Percentiles rank a stretch among this genome's conserved stretches.
Conservation (phyloP, 1,139 yeast genomes). For the Candida labiduridarum region DNA sequence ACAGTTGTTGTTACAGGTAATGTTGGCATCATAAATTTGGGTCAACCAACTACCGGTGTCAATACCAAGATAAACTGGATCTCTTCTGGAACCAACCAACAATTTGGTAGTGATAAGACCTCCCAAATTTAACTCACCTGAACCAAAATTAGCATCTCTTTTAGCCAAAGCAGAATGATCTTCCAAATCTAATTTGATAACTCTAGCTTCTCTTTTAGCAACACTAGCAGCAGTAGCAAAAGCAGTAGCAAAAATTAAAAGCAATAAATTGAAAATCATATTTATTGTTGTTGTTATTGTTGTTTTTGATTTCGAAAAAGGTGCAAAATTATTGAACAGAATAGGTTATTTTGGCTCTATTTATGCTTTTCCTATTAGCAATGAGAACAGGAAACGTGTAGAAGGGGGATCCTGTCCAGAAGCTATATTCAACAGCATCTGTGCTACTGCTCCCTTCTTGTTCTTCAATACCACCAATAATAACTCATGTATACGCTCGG, state of each 20-base stretch:
- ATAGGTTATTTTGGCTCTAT: neutral
- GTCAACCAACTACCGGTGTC: slow-evolving; percentile 7
- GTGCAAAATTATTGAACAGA: neutral
- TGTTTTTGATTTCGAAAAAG: neutral
- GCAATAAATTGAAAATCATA: neutral
- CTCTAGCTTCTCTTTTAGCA: slow-evolving; percentile 2
- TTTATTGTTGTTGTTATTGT: neutral
- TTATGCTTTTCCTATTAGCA: neutral
- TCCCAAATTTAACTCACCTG: neutral
- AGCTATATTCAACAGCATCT: no score
- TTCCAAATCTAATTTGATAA: slow-evolving; percentile 1
- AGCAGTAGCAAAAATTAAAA: neutral
- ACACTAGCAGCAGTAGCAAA: slow-evolving; percentile 1
- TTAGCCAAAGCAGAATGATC: neutral
- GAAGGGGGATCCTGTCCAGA: no score
- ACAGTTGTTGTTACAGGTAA: neutral
- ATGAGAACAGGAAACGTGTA: no score
- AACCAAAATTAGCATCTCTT: neutral
- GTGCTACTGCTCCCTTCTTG: no score
- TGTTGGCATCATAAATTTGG: neutral
- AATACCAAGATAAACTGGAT: neutral
- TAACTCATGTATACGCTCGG: no score
- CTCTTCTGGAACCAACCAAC: slow-evolving; percentile 5
- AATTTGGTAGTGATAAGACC: neutral
- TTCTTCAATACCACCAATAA: no score